phyloP scores from a whole-genome alignment of 2,329 filamentous ascomycete species.

The Talaromyces sp. region DNA sequence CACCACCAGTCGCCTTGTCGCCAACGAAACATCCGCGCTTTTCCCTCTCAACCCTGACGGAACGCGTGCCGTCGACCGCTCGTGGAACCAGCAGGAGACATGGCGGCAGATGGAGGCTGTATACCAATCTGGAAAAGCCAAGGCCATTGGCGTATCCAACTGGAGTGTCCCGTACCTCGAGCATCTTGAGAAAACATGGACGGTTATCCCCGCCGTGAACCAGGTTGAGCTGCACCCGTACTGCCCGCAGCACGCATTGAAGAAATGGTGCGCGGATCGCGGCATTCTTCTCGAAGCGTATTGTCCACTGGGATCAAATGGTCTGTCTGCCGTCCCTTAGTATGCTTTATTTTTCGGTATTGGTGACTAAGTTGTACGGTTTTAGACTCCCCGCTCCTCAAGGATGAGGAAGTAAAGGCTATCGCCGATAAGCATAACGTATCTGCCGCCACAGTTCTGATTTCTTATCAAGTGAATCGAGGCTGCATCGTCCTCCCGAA shows the following conservation, averaged over 20 bases:
- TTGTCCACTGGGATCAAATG: conserved; percentile 20
- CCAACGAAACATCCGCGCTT: conserved; percentile 16
- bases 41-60: conserved; percentile 15
- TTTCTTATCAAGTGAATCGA: conserved; percentile 35
- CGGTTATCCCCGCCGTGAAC: conserved; percentile 22
- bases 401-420: not conserved
- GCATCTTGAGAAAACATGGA: conserved; percentile 28
- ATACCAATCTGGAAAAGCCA: conserved; percentile 51
- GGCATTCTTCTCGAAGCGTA: conserved; percentile 34
- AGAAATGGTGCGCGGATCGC: conserved; percentile 26
- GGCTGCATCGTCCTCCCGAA: conserved; percentile 52
- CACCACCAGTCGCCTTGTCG: conserved; percentile 13
- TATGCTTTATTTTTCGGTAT: not conserved
- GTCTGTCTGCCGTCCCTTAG: not conserved
- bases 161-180: conserved; percentile 46
- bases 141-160: conserved; percentile 67
- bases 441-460: not conserved
- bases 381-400: conserved; percentile 1
- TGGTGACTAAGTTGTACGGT: not conserved
- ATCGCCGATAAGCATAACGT: not conserved
- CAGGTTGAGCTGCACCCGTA: conserved; percentile 35
- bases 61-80: conserved; percentile 24
- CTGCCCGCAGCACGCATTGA: conserved; percentile 30
- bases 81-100: conserved; percentile 32
- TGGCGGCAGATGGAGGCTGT: conserved; percentile 59